phyloP scores from a whole-genome alignment of 2,329 filamentous ascomycete species.

The Phialophora expanda region DNA sequence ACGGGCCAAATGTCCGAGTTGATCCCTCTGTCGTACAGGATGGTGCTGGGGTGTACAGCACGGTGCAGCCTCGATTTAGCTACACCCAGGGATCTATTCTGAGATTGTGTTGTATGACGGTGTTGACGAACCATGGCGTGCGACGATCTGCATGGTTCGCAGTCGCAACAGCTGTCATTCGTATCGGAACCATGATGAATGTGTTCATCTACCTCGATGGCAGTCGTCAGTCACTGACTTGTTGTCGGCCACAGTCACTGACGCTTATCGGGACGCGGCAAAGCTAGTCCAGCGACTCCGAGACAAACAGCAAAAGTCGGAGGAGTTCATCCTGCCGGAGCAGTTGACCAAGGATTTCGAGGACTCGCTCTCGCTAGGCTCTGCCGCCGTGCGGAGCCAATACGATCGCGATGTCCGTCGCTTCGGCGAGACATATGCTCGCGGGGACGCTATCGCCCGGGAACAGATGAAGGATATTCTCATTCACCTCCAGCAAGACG shows the following conservation, averaged over 20 bases:
- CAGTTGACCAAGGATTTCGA: conserved; percentile 43
- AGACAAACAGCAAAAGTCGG: conserved; percentile 33
- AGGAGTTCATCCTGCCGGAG: conserved; percentile 34
- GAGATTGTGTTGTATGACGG: conserved; percentile 10
- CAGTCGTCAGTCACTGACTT: conserved; percentile 13
- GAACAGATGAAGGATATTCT: conserved; percentile 49
- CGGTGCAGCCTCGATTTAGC: background rate
- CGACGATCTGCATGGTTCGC: background rate
- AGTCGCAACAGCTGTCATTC: background rate
- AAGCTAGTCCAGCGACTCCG: conserved; percentile 42
- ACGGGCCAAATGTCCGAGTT: conserved; percentile 8
- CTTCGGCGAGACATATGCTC: conserved; percentile 45
- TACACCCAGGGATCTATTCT: conserved; percentile 6
- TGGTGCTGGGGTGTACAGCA: background rate
- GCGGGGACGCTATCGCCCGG: conserved; percentile 45
- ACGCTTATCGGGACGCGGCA: conserved; percentile 42
- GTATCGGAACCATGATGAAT: background rate
- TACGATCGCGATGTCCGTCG: conserved; percentile 44
- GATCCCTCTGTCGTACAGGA: background rate
- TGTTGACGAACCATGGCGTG: background rate
- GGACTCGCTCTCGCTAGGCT: conserved; percentile 44
- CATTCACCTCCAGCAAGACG: conserved; percentile 44
- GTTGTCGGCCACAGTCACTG: conserved; percentile 38
- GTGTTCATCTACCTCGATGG: background rate
- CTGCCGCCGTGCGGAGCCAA: conserved; percentile 42